Conservation (phyloP, 2,329 filamentous ascomycete species). For the Emericellopsis cladophorae region DNA sequence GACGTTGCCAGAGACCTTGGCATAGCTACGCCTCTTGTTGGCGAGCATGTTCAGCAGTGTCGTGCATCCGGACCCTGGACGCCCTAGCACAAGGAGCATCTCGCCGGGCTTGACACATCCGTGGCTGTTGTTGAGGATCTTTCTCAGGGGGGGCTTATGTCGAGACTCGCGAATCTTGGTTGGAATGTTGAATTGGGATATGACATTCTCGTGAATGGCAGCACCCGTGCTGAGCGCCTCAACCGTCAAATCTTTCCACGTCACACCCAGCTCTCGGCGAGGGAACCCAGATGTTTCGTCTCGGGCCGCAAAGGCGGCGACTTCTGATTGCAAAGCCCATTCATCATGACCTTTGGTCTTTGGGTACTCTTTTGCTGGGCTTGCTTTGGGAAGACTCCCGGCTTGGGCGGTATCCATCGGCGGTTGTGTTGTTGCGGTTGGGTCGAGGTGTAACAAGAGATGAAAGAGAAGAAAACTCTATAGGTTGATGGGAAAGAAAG, state of each 20-base stretch:
- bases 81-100: conserved; percentile 56
- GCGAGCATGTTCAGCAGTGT: conserved; percentile 58
- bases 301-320: neutral
- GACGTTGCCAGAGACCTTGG: conserved; percentile 44
- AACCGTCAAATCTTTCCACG: conserved; percentile 9
- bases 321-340: neutral
- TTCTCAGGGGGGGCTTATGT: conserved; percentile 27
- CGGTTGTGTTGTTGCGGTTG: neutral
- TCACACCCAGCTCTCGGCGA: conserved; percentile 7
- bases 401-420: neutral
- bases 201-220: conserved; percentile 8
- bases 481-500: no score
- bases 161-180: conserved; percentile 2
- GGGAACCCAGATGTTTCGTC: neutral
- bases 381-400: neutral
- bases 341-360: neutral
- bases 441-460: neutral
- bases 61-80: conserved; percentile 58
- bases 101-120: conserved; percentile 48
- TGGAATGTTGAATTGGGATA: conserved; percentile 6
- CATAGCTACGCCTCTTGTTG: conserved; percentile 49
- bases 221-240: conserved; percentile 6
- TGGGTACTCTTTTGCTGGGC: neutral
- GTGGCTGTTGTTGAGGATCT: conserved; percentile 48
- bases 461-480: neutral